phyloP scores from a whole-genome alignment of 2,329 filamentous ascomycete species.

The Hymenoscyphus repandus region DNA sequence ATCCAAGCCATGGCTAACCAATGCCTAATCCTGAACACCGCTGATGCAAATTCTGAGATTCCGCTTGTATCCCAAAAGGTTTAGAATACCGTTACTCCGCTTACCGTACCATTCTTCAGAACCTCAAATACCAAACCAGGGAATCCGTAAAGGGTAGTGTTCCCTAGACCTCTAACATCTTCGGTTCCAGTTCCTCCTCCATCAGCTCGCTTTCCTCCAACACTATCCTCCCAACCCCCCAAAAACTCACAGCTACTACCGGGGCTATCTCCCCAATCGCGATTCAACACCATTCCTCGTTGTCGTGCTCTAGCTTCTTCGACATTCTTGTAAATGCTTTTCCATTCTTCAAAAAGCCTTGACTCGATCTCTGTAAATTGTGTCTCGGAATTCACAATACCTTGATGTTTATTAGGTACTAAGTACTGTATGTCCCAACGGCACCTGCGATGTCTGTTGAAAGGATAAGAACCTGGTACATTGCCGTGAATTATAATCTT shows the following conservation, averaged over 20 bases:
- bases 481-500: conserved; percentile 95
- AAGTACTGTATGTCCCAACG: conserved; percentile 74
- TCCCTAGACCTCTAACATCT: conserved; percentile 54
- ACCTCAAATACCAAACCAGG: conserved; percentile 95
- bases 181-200: conserved; percentile 40
- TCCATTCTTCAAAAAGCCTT: conserved; percentile 65
- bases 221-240: conserved; percentile 79
- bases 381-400: conserved; percentile 52
- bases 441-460: conserved; percentile 87
- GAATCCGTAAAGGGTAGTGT: conserved; percentile 87
- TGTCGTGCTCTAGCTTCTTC: conserved; percentile 48
- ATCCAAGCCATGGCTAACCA: background rate
- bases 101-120: conserved; percentile 84
- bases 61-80: background rate
- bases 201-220: conserved; percentile 36
- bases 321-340: conserved; percentile 54
- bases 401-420: conserved; percentile 36
- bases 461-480: conserved; percentile 90
- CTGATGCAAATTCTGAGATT: conserved; percentile 4
- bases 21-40: background rate
- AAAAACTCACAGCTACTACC: conserved; percentile 80
- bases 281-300: conserved; percentile 80
- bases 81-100: conserved; percentile 82
- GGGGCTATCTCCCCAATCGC: conserved; percentile 87
- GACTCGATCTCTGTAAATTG: conserved; percentile 68